Evolutionary conservation across 2,329 filamentous ascomycete species (phyloP), one percentile per base, ranked within the genome.

Genomic region (Metarhizium rileyi): DNA sequence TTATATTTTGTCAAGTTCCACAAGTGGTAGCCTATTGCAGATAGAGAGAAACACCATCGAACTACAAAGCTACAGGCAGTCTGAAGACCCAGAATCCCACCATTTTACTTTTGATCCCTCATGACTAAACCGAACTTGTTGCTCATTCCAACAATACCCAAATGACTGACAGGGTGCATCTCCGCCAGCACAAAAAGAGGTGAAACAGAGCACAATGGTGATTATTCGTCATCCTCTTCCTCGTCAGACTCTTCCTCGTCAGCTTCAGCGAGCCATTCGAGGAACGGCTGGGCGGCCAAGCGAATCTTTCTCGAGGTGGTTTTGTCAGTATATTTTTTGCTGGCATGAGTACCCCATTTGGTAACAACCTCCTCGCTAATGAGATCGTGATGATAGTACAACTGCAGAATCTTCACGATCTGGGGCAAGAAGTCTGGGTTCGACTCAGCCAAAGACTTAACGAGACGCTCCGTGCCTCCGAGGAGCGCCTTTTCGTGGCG

Each of bases 241-340:
- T 84, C 83, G 7, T 72, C 74, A 9, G 75, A 76, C 52, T 84
- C 82, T 56, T 87, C 83, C 55, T 85, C 82, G 67, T 90, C 86
- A 48, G 90, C 90, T 69, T 86, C 88, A 59, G 88, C 81, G 51
- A 97, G 88, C 91, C 90, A 97, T 61, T 83, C 86, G 63, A 96
- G 78, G 80, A 98, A 98, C 56, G 87, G 84, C 75, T 94, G 87
- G 48, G 93, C 90, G 57, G 88, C 86, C 77, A 94, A 91, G 73
- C 90, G 89, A 55, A 97, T 90, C 78, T 94, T 95, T 78, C 90
- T 91, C 73, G 89, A 95, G 53, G 83, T 90, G 52, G 84, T 66
- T 53, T 94, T 70, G 66, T 97, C 91, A 59, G 94, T 87, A 67
- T 97, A 97, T 76, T 96, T 96, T 84, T 95, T 96, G 81, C 89